Percentiles rank a stretch among this genome's conserved stretches.
phyloP scores from a whole-genome alignment of 495 filamentous ascomycete species.

The Hypoxylon fragiforme region DNA sequence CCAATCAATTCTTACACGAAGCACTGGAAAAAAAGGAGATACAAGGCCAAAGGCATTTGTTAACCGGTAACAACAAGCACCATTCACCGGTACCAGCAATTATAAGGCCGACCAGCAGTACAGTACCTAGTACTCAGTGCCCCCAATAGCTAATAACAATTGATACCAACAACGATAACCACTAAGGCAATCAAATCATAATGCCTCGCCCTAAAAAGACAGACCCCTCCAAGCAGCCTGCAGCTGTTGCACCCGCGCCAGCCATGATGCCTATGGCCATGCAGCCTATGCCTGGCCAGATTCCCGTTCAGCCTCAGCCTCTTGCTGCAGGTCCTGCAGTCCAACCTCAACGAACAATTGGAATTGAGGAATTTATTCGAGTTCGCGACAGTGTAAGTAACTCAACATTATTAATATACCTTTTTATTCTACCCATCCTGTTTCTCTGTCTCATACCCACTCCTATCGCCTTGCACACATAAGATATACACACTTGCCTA shows the following conservation, averaged over 20 bases:
- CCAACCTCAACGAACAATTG: constrained; percentile 46
- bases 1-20: too few relatives aligned
- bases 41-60: too few relatives aligned
- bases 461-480: neutral
- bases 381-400: constrained; percentile 56
- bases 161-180: too few relatives aligned
- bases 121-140: too few relatives aligned
- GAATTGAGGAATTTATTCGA: constrained; percentile 52
- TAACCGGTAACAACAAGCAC: too few relatives aligned
- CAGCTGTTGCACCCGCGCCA: constrained; percentile 37
- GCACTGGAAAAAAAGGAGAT: too few relatives aligned
- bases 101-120: too few relatives aligned
- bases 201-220: constrained; percentile 56
- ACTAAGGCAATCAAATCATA: constrained; percentile 6
- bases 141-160: too few relatives aligned
- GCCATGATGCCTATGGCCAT: constrained; percentile 38
- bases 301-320: constrained; percentile 34
- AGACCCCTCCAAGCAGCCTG: constrained; percentile 48
- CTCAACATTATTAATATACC: constrained; percentile 5
- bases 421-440: constrained; percentile 5
- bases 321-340: constrained; percentile 29
- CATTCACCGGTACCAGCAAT: too few relatives aligned
- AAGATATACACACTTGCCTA: too few relatives aligned
- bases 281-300: constrained; percentile 23
- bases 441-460: neutral